Base-by-base conservation (phyloP, 2,329 filamentous ascomycete species). In the Sporothrix globosa region DNA sequence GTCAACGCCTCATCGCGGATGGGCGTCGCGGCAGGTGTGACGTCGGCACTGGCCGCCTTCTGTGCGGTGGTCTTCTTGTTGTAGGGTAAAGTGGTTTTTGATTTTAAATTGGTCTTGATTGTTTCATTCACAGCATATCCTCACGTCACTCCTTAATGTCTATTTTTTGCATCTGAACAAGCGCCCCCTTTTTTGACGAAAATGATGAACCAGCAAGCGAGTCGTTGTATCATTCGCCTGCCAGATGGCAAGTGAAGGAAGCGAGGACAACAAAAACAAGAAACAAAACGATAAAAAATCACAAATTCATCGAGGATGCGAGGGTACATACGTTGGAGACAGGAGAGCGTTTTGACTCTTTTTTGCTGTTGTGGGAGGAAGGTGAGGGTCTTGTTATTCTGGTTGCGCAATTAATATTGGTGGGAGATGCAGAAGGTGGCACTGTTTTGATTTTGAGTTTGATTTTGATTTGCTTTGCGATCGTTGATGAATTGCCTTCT, bases 61-160 rank as follows among this genome's bases (percentile, higher is more conserved):
- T 13, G 24, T 0, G 48, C 50, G 5, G 39, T 34, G 5, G 19
- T 54, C 4, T 17, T 69, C 27, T 4, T 61, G 54, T 27, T 34
- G 53, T 68, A 54, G 24, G 7, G 5, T 11, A 46, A 2, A 27
- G 2, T 21, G 27, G 34, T 4, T 54, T 54, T 54, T 46, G 14
- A 34, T 66, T 66, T 66, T 52, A 1, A 1, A 3, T 10, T 19
- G 24, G 24, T 4, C 27, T 10, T 41, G 21, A 7, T 34, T 6
- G 52, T 41, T n/a, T 1, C 50, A 3, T 30, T 50, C 44, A 9
- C 27, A 19, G 53, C 41, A 19, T 65, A 65, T 34, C 44, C 53
- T 69, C 61, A 58, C 52, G 69, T 58, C 68, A 56, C 60, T 70
- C 68, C 41, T 66, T 70, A 66, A 66, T 70, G 68, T 70, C 60